Conservation (phyloP, 176 grass and related monocot genomes). For the Juncus effusus region DNA sequence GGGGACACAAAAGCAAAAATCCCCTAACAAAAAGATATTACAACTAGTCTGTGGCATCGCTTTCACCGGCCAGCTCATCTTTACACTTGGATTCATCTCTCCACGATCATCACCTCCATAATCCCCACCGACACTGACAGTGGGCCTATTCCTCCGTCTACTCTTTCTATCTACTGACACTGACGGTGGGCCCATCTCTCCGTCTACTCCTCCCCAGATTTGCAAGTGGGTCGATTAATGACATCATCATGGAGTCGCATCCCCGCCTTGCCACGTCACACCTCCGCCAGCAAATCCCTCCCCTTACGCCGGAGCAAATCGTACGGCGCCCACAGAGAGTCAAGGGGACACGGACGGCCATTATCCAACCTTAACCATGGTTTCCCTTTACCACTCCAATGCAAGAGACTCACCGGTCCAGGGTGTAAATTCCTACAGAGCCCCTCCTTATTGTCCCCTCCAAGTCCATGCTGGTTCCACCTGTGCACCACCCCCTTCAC, state of each 20-base stretch:
- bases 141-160: not conserved
- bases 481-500: slow-evolving; percentile 86
- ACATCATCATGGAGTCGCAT: slow-evolving; percentile 23
- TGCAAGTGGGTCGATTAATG: slow-evolving; percentile 16
- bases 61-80: slow-evolving; percentile 26
- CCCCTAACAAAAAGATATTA: slow-evolving; percentile 7
- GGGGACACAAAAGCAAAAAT: slow-evolving; percentile 19
- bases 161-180: not conserved
- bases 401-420: slow-evolving; percentile 82
- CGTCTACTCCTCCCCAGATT: slow-evolving; percentile 15
- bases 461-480: slow-evolving; percentile 99
- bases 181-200: slow-evolving; percentile 8
- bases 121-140: slow-evolving; percentile 14
- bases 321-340: slow-evolving; percentile 85
- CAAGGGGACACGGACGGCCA: slow-evolving; percentile 67
- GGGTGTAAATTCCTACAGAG: slow-evolving; percentile 88
- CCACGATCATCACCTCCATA: slow-evolving; percentile 11
- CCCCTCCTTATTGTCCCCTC: slow-evolving; percentile 80
- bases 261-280: slow-evolving; percentile 22
- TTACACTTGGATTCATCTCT: not conserved
- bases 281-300: slow-evolving; percentile 26
- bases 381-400: slow-evolving; percentile 99
- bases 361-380: slow-evolving; percentile 89
- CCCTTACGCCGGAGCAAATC: slow-evolving; percentile 64
- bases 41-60: not conserved